phyloP scores from a whole-genome alignment of 176 grass and related monocot species.

The Oryza meyeriana region DNA sequence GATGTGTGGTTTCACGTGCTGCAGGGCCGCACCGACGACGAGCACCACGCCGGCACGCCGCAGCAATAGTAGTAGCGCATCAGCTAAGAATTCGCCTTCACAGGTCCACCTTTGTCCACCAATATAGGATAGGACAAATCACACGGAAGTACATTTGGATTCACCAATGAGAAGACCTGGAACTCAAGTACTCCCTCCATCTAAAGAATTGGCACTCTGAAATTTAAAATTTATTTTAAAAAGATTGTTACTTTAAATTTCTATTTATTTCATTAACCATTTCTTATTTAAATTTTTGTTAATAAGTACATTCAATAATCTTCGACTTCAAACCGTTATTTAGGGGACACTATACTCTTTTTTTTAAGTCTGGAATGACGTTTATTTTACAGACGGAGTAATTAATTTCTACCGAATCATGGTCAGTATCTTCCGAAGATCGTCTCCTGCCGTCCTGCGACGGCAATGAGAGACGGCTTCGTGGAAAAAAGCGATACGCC shows the following conservation, averaged over 20 bases:
- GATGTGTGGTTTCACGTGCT: constrained; percentile 6
- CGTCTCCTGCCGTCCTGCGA: background rate
- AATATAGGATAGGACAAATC: background rate
- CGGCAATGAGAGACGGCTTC: background rate
- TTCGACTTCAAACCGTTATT: too few species aligned
- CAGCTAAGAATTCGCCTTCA: background rate
- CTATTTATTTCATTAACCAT: too few species aligned
- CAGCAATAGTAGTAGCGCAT: background rate
- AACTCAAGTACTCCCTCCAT: background rate
- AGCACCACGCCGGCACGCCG: background rate
- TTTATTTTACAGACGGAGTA: too few species aligned
- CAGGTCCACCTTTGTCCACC: background rate
- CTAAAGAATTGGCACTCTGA: too few species aligned
- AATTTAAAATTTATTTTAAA: too few species aligned
- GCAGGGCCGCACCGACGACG: background rate
- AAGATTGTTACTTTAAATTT: too few species aligned
- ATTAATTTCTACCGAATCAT: background rate
- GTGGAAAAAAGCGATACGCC: background rate
- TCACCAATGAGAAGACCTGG: background rate
- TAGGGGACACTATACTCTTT: too few species aligned
- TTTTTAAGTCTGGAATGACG: too few species aligned
- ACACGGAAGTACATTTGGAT: background rate
- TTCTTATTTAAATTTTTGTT: too few species aligned
- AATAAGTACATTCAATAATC: too few species aligned
- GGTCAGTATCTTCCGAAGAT: background rate